Evolutionary conservation across 345 rosid genomes (phyloP), one percentile per base, ranked within the genome.

Genomic region (Arabidopsis suecica): DNA sequence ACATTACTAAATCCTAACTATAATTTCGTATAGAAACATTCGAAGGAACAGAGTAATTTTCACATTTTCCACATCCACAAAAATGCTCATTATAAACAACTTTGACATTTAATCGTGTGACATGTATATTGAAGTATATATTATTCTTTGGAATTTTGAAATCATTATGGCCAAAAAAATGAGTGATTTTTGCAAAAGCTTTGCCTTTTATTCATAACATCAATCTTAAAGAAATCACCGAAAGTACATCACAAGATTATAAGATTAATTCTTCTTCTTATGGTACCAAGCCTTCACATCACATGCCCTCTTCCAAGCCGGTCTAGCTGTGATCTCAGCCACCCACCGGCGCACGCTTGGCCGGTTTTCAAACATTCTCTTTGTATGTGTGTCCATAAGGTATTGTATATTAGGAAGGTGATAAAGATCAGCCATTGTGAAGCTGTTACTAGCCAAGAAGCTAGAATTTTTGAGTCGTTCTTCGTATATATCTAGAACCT

Each of bases 401-500:
- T 14, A 38, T n/a, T 54, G 65, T 9, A 85, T 16, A 73, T 22
- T 70, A 1, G 85, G 78, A 47, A 83, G 74, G 60, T 80, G 83
- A 41, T 54, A 65, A 10, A 80, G 82, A 71, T 83, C 85, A 28
- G 75, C 78, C 5, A 76, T 28, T 16, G 82, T 66, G 80, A 80
- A 80, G 36, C 36, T 69, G 36, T 77, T 50, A 32, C 75, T 20
- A 10, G 75, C 82, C 61, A 79, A 67, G 57, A 37, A 71, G 30
- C 64, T 55, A 5, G 22, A 65, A 0, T 25, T 48, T 49, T 37
- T 36, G 4, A 83, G 80, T 58, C 83, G 64, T n/a, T 49, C 57
- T 83, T 89, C 97, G 56, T 89, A 89, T 1, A 86, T 66, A 49
- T 91, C 87, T n/a, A 87, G 78, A 34, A 77, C 80, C 33, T 47